Percentiles rank a stretch among this genome's conserved stretches.
phyloP scores from a whole-genome alignment of 2,329 filamentous ascomycete species.

The Xylaria sp. region DNA sequence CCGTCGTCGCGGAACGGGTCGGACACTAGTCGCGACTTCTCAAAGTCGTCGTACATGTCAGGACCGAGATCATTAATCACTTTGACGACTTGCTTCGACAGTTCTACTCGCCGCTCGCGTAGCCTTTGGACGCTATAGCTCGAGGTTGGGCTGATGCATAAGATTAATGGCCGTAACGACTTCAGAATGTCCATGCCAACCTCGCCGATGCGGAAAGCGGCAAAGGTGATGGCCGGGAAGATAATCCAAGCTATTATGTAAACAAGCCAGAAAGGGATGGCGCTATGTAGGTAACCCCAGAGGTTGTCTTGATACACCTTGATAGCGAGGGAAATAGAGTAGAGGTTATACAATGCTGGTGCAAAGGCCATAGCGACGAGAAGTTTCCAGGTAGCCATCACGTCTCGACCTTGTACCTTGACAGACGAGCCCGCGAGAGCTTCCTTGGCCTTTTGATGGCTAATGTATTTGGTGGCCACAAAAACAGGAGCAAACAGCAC shows the following conservation, averaged over 20 bases:
- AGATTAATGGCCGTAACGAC: slow-evolving; percentile 83
- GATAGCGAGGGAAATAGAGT: slow-evolving; percentile 74
- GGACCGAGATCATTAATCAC: slow-evolving; percentile 95
- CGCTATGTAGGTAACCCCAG: slow-evolving; percentile 79
- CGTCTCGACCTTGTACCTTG: slow-evolving; percentile 86
- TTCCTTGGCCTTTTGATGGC: slow-evolving; percentile 79
- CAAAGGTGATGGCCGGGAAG: slow-evolving; percentile 89
- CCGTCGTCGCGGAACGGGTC: slow-evolving; percentile 52
- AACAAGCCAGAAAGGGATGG: slow-evolving; percentile 79
- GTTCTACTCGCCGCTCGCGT: slow-evolving; percentile 70
- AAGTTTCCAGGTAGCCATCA: slow-evolving; percentile 94
- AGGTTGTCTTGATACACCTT: slow-evolving; percentile 83
- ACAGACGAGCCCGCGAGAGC: slow-evolving; percentile 85
- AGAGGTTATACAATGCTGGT: slow-evolving; percentile 80
- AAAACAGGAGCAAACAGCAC: slow-evolving; percentile 90
- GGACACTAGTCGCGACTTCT: slow-evolving; percentile 71
- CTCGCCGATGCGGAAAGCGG: slow-evolving; percentile 91
- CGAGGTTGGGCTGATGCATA: slow-evolving; percentile 83
- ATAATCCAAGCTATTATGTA: slow-evolving; percentile 76
- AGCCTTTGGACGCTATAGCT: slow-evolving; percentile 84
- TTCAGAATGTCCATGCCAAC: slow-evolving; percentile 99
- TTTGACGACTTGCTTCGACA: slow-evolving; percentile 83
- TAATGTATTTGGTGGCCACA: slow-evolving; percentile 81
- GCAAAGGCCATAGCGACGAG: slow-evolving; percentile 85
- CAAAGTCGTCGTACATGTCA: slow-evolving; percentile 97